A percentile compares a stretch with the other conserved stretches of the same genome.
Evolutionary conservation across 805 yeast species (phyloP).

Genomic region (Starmerella floris): DNA sequence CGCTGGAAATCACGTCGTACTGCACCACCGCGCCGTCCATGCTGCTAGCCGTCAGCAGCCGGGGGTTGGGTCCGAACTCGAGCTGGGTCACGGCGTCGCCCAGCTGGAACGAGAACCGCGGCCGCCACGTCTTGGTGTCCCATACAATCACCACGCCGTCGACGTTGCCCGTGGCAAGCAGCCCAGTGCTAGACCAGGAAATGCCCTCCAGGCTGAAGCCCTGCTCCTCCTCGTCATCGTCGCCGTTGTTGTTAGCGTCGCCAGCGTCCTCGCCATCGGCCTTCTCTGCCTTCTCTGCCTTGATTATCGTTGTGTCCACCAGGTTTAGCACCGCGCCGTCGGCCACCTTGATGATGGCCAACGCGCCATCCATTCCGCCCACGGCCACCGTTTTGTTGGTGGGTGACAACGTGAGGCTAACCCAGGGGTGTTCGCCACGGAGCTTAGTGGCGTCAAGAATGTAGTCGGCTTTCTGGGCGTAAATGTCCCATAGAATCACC

Average conservation of each 20-base stretch:
- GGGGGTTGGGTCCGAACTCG: constrained; percentile 39
- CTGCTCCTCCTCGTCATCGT: constrained; percentile 29
- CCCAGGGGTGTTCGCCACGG: constrained; percentile 84
- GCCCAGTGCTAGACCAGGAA: constrained; percentile 54
- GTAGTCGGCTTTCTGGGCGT: constrained; percentile 55
- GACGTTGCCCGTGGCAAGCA: constrained; percentile 80
- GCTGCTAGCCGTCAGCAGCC: constrained; percentile 48
- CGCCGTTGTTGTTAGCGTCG: constrained; percentile 24
- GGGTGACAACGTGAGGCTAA: constrained; percentile 44
- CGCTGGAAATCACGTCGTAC: constrained; percentile 84
- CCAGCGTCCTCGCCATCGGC: constrained; percentile 26
- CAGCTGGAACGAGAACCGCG: constrained; percentile 54
- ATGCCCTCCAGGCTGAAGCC: constrained; percentile 70
- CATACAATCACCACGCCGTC: constrained; percentile 74
- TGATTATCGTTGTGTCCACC: constrained; percentile 41
- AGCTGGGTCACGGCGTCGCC: constrained; percentile 80
- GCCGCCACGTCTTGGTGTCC: constrained; percentile 76
- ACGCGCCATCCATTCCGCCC: constrained; percentile 79
- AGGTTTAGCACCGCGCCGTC: constrained; percentile 57
- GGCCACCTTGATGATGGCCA: constrained; percentile 63
- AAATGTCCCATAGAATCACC: constrained; percentile 81
- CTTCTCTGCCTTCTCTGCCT: not conserved
- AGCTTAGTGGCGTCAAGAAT: constrained; percentile 35
- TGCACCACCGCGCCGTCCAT: constrained; percentile 78
- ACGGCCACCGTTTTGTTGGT: constrained; percentile 48